Base-by-base conservation (phyloP, 768 basidiomycete genomes). In the Amanita polypyramis region DNA sequence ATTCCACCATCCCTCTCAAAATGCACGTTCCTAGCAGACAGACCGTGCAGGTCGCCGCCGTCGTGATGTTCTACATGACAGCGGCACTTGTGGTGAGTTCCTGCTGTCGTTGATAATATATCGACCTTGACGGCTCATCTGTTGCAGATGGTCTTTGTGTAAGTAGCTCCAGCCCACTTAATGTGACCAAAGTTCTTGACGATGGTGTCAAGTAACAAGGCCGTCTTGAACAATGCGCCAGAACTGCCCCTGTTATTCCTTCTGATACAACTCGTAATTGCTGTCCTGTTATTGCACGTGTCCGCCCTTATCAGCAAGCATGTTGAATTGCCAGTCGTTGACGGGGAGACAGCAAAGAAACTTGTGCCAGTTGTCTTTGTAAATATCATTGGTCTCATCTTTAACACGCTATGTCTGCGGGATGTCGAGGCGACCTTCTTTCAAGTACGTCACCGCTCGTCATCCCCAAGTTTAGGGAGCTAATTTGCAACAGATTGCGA, bases 371-470 rank as follows among this genome's bases (percentile, higher is more conserved):
- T 85, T 7, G 74, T 85, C 0, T 61, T 74, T 1, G 79, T 85
- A 37, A 85, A 85, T 56, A 76, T 85, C n/a, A 64, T 79, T 5
- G 85, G 86, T 1, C 70, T 90, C 3, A 75, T 85, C 1, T 87
- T 88, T 69, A 88, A 88, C 54, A 86, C 80, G 1, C 72, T 87
- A 4, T 89, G 87, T 57, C 67, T 89, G 45, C 73, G 84, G 21
- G 80, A 77, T 45, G 85, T 90, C 15, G 86, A 89, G 48, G 85
- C 86, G 2, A 79, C 81, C 0, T 90, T 83, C 62, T 90, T 87
- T 64, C 85, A 87, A 71, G 83, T 82, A 53, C 32, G 53, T 45
- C 2, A 36, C 21, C 10, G 35, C 44, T 20, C n/a, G 30, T 27
- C 27, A 19, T 29, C n/a, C 38, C 15, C 40, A 12, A 42, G n/a